Percentiles rank a stretch among this genome's conserved stretches.
These are phyloP conservation scores for Schwanniomyces occidentalis DNA, from an alignment of 805 yeast genomes.

Conservation along the genomic window DNA sequence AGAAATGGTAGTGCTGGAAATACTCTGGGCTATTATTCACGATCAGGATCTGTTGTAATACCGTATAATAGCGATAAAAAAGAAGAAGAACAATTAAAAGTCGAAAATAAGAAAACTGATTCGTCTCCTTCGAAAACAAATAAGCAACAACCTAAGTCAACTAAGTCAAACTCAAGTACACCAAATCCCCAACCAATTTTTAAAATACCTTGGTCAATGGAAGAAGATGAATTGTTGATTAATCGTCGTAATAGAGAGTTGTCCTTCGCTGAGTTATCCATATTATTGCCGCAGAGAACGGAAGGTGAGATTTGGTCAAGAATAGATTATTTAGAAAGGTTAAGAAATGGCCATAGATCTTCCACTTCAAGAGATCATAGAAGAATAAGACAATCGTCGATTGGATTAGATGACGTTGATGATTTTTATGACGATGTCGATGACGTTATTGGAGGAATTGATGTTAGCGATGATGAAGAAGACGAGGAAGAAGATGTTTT, in stretches of 20 bases:
- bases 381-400: conserved; percentile 37
- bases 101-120: conserved; percentile 18
- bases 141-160: conserved; percentile 7
- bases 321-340: conserved; percentile 47
- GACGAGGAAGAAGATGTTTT: conserved; percentile 32
- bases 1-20: conserved; percentile 42
- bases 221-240: conserved; percentile 70
- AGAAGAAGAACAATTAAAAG: conserved; percentile 21
- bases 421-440: conserved; percentile 44
- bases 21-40: conserved; percentile 30
- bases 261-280: conserved; percentile 69
- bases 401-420: conserved; percentile 44
- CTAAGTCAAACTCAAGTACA: conserved; percentile 2
- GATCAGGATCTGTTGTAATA: conserved; percentile 40
- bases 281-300: conserved; percentile 69
- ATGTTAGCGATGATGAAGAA: conserved; percentile 31
- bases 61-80: conserved; percentile 31
- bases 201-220: conserved; percentile 52
- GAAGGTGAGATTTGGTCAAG: conserved; percentile 73
- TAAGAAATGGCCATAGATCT: conserved; percentile 33
- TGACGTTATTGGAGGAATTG: conserved; percentile 38
- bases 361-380: conserved; percentile 25
- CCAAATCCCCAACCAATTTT: conserved; percentile 16
- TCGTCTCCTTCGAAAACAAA: conserved; percentile 4
- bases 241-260: conserved; percentile 58